Conservation (phyloP, 1,284 basidiomycete species). For the Ustilago vetiveriae region DNA sequence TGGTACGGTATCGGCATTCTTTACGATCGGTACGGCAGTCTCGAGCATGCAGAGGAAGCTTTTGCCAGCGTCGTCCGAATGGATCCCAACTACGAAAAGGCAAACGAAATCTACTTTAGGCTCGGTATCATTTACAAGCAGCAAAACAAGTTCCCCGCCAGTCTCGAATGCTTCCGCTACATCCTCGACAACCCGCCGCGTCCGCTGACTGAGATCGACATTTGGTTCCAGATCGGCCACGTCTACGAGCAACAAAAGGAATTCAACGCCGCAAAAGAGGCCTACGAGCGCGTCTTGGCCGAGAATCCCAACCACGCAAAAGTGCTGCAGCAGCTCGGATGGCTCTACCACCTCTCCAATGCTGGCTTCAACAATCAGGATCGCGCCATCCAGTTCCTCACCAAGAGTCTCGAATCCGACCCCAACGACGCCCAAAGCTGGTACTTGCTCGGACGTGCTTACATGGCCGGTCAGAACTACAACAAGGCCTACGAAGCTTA, state of each 20-base stretch:
- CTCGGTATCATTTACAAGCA: conserved; percentile 99
- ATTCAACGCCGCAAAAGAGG: conserved; percentile 89
- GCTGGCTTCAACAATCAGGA: conserved; percentile 96
- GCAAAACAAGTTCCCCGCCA: conserved; percentile 80
- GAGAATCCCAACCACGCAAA: conserved; percentile 96
- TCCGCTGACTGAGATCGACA: conserved; percentile 94
- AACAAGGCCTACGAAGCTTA: conserved; percentile 99
- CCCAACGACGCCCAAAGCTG: conserved; percentile 96
- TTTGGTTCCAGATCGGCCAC: conserved; percentile 99
- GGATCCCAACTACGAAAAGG: conserved; percentile 98
- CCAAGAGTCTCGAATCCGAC: conserved; percentile 80
- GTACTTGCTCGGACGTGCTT: conserved; percentile 97
- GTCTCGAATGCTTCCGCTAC: conserved; percentile 77
- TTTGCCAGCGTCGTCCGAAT: conserved; percentile 95
- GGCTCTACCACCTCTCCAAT: conserved; percentile 94
- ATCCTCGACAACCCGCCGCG: conserved; percentile 94
- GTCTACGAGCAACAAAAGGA: conserved; percentile 97
- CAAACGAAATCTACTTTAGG: conserved; percentile 97
- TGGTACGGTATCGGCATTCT: conserved; percentile 99
- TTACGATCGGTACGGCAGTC: conserved; percentile 96
- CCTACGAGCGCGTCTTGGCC: conserved; percentile 92
- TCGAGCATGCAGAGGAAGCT: conserved; percentile 98
- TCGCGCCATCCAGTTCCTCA: conserved; percentile 89
- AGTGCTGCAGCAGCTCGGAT: conserved; percentile 96
- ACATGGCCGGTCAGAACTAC: conserved; percentile 98